These are phyloP conservation scores for Penicillium olsonii DNA, from an alignment of 2,329 filamentous ascomycete species.

Conservation along the genomic window DNA sequence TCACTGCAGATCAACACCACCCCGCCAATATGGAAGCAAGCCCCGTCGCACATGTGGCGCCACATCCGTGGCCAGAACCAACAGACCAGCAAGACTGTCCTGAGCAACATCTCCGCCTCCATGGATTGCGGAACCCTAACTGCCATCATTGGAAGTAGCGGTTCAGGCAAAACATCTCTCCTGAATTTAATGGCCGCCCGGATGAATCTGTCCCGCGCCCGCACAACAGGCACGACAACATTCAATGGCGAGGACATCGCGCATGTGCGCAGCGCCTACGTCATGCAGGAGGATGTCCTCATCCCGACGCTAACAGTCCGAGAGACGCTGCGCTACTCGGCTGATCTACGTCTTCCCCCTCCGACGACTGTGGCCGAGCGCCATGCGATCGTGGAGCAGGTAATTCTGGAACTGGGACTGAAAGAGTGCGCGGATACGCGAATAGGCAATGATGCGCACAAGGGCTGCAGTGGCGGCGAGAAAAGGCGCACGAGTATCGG, in stretches of 20 bases:
- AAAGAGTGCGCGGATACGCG: slow-evolving; percentile 76
- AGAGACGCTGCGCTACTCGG: slow-evolving; percentile 73
- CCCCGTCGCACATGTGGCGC: slow-evolving; percentile 33
- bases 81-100: slow-evolving; percentile 49
- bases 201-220: slow-evolving; percentile 58
- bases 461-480: slow-evolving; percentile 77
- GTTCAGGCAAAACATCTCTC: slow-evolving; percentile 71
- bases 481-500: slow-evolving; percentile 76
- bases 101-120: slow-evolving; percentile 65
- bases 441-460: slow-evolving; percentile 70
- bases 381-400: slow-evolving; percentile 68
- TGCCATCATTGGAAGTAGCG: slow-evolving; percentile 74
- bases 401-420: slow-evolving; percentile 72
- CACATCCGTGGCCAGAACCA: slow-evolving; percentile 30
- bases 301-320: slow-evolving; percentile 73
- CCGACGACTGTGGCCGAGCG: slow-evolving; percentile 62
- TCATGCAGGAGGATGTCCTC: slow-evolving; percentile 73
- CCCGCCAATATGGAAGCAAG: slow-evolving; percentile 35
- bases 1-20: slow-evolving; percentile 37
- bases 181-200: slow-evolving; percentile 72
- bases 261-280: slow-evolving; percentile 53
- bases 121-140: slow-evolving; percentile 68
- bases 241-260: slow-evolving; percentile 65
- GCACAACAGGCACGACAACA: slow-evolving; percentile 54
- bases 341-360: slow-evolving; percentile 68